A percentile compares a stretch with the other conserved stretches of the same genome.
These are phyloP conservation scores for Meira nashicola DNA, from an alignment of 1,284 basidiomycete genomes.

Conservation along the genomic window DNA sequence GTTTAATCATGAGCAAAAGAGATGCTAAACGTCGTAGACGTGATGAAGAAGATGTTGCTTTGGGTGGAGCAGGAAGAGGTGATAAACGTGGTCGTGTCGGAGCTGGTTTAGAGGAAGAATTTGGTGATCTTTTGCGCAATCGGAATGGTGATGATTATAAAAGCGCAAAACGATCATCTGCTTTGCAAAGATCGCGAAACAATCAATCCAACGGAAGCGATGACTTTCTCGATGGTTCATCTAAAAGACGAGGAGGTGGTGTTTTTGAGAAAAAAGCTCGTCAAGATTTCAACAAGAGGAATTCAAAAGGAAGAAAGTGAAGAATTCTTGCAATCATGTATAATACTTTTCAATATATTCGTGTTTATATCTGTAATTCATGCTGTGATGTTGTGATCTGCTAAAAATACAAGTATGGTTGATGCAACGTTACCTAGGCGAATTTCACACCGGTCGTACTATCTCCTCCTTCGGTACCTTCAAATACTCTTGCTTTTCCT, in stretches of 20 bases:
- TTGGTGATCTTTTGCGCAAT: slow-evolving; percentile 45
- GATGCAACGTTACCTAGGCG: slow-evolving; percentile 1
- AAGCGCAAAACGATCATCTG: background rate
- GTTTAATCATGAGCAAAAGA: slow-evolving; percentile 84
- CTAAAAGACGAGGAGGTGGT: background rate
- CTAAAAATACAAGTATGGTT: background rate
- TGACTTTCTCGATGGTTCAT: background rate
- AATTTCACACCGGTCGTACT: slow-evolving; percentile 58
- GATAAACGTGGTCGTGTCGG: slow-evolving; percentile 36
- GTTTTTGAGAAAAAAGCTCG: background rate
- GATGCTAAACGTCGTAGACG: slow-evolving; percentile 70
- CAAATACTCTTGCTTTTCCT: slow-evolving; percentile 58
- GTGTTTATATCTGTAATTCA: background rate
- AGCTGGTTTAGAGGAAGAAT: slow-evolving; percentile 50
- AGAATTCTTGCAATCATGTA: background rate
- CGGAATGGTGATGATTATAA: slow-evolving; percentile 4
- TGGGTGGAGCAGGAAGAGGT: slow-evolving; percentile 61
- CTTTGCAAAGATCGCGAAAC: slow-evolving; percentile 1
- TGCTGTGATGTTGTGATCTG: background rate
- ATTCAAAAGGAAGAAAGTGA: background rate
- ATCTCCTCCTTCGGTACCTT: slow-evolving; percentile 50
- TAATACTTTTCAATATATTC: background rate
- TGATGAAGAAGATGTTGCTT: slow-evolving; percentile 85
- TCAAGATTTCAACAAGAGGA: slow-evolving; percentile 4
- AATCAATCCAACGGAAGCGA: background rate